Percentiles rank a stretch among this genome's conserved stretches.
Conservation (phyloP, 1,139 yeast genomes). For the Saccharomyces hybrid region DNA sequence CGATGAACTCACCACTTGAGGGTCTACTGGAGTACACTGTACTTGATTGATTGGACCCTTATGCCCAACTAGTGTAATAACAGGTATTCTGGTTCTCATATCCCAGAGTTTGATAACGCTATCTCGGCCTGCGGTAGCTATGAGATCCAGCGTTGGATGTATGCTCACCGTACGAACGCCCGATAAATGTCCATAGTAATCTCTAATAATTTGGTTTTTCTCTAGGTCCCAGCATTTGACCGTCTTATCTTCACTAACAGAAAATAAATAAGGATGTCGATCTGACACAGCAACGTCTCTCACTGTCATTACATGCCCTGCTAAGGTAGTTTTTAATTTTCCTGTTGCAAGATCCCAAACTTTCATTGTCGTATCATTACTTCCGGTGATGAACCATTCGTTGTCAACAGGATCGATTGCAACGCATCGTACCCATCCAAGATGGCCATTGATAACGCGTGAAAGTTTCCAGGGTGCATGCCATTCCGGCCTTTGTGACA, state of each 20-base stretch:
- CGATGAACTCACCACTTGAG: slow-evolving; percentile 77
- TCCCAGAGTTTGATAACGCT: slow-evolving; percentile 90
- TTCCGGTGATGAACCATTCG: slow-evolving; percentile 87
- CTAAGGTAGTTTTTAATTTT: slow-evolving; percentile 59
- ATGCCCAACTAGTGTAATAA: slow-evolving; percentile 79
- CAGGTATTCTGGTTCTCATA: slow-evolving; percentile 67
- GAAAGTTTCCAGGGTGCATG: slow-evolving; percentile 62
- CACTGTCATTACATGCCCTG: slow-evolving; percentile 90
- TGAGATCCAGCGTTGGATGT: slow-evolving; percentile 79
- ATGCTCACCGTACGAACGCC: slow-evolving; percentile 78
- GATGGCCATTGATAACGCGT: slow-evolving; percentile 79
- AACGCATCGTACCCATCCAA: slow-evolving; percentile 84
- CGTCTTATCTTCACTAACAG: slow-evolving; percentile 89
- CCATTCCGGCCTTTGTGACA: slow-evolving; percentile 37
- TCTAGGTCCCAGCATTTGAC: slow-evolving; percentile 98
- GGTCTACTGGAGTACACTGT: slow-evolving; percentile 61
- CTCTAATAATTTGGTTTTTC: slow-evolving; percentile 69
- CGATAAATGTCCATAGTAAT: slow-evolving; percentile 90
- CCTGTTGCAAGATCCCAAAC: slow-evolving; percentile 86
- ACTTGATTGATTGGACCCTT: slow-evolving; percentile 66
- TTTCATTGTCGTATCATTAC: slow-evolving; percentile 80
- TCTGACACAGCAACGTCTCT: slow-evolving; percentile 66
- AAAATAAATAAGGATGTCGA: slow-evolving; percentile 78
- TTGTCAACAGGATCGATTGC: slow-evolving; percentile 73
- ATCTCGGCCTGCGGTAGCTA: slow-evolving; percentile 91